Percentiles rank a stretch among this genome's conserved stretches.
phyloP scores from a whole-genome alignment of 2,329 filamentous ascomycete species.

The Alternaria metachromatica region DNA sequence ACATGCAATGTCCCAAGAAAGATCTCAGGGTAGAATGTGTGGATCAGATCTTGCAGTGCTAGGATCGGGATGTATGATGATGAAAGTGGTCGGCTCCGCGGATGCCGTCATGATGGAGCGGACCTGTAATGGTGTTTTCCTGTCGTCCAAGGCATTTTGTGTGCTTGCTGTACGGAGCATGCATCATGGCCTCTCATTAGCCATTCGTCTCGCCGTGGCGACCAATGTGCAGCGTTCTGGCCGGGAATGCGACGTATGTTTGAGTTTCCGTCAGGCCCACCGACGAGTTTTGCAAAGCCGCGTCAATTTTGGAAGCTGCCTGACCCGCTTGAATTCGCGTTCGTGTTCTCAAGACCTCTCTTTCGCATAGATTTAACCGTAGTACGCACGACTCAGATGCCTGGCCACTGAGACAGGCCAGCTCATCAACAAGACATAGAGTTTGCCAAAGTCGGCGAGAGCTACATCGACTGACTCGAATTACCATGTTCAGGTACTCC shows the following conservation, averaged over 20 bases:
- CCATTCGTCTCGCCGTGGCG: neutral
- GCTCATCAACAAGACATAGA: neutral
- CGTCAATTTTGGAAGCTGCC: neutral
- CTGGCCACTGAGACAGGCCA: neutral
- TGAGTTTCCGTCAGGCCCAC: neutral
- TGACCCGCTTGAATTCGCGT: slow-evolving; percentile 8
- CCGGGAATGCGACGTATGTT: neutral
- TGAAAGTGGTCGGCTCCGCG: neutral
- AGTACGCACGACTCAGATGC: slow-evolving; percentile 8
- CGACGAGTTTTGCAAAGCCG: slow-evolving; percentile 1
- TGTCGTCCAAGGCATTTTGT: neutral
- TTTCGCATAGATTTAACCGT: slow-evolving; percentile 7
- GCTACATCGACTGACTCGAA: slow-evolving; percentile 11
- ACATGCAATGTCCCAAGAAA: slow-evolving; percentile 20
- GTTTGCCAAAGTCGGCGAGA: neutral
- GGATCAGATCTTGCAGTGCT: slow-evolving; percentile 2
- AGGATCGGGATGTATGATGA: slow-evolving; percentile 7
- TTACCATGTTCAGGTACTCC: slow-evolving; percentile 4
- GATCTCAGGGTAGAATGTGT: slow-evolving; percentile 12
- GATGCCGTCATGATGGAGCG: neutral
- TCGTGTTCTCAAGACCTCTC: slow-evolving; percentile 9
- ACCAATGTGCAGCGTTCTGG: neutral
- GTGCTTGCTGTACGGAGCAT: neutral
- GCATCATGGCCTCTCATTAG: neutral
- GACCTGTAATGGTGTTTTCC: neutral